Evolutionary conservation across 73 alveolate genomes (phyloP).

Genomic region (Paramecium tetraurelia): DNA sequence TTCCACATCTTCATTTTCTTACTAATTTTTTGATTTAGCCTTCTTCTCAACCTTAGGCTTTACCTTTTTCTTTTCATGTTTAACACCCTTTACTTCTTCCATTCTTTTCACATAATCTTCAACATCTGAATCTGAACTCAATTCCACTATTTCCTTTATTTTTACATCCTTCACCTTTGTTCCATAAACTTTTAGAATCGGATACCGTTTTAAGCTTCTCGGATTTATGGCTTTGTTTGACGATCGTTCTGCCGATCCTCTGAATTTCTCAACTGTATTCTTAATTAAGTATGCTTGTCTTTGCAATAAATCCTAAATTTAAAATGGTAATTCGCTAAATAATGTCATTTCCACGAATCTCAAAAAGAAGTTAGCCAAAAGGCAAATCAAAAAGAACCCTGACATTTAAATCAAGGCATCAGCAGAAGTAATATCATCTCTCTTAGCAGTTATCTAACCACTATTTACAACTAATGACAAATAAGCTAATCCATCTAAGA

Average conservation of each 20-base stretch:
- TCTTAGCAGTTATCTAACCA: neutral
- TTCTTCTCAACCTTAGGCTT: neutral
- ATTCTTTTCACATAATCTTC: neutral
- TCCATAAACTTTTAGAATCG: neutral
- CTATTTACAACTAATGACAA: neutral
- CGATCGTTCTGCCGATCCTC: neutral
- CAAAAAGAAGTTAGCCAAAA: neutral
- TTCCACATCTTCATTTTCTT: neutral
- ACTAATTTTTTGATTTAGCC: neutral
- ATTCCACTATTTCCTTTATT: neutral
- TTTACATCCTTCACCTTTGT: neutral
- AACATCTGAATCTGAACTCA: slow-evolving; percentile 13
- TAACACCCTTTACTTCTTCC: neutral
- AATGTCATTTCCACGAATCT: neutral
- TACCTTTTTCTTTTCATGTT: neutral
- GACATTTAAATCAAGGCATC: neutral
- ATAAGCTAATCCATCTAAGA: neutral
- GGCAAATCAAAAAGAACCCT: neutral
- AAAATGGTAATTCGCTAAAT: neutral
- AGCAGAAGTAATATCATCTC: neutral
- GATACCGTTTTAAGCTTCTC: neutral
- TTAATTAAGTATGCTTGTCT: neutral
- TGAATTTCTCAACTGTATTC: neutral
- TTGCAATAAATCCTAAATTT: neutral
- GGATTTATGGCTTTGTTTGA: neutral